A percentile compares a stretch with the other conserved stretches of the same genome.
Conservation (phyloP, 2,329 filamentous ascomycete species). For the Colletotrichum costaricense region DNA sequence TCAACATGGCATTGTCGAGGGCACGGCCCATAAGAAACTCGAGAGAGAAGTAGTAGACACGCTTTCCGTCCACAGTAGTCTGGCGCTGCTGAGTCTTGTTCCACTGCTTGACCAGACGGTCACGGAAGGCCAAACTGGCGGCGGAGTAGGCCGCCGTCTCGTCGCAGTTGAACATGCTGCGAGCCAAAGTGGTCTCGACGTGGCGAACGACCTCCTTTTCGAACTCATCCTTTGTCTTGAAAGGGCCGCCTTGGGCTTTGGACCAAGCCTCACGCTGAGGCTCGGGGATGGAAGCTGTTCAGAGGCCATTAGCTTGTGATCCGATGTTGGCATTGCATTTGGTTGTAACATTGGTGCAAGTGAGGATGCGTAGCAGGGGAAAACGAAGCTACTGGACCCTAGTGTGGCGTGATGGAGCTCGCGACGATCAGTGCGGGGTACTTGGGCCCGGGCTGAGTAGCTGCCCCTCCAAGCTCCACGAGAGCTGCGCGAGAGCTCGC, state of each 20-base stretch:
- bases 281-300: slow-evolving; percentile 82
- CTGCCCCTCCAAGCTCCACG: slow-evolving; percentile 33
- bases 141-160: slow-evolving; percentile 93
- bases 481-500: slow-evolving; percentile 28
- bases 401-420: slow-evolving; percentile 38
- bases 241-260: slow-evolving; percentile 72
- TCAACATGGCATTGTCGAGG: slow-evolving; percentile 98
- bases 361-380: not conserved
- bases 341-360: not conserved
- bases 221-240: slow-evolving; percentile 85
- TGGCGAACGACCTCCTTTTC: slow-evolving; percentile 89
- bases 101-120: slow-evolving; percentile 94
- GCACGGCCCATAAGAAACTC: slow-evolving; percentile 98
- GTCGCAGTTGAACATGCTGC: slow-evolving; percentile 98
- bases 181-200: slow-evolving; percentile 95
- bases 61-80: slow-evolving; percentile 89
- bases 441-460: slow-evolving; percentile 37
- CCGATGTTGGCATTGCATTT: not conserved
- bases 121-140: slow-evolving; percentile 90
- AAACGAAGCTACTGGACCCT: slow-evolving; percentile 19
- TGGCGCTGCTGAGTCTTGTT: slow-evolving; percentile 98
- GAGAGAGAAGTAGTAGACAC: slow-evolving; percentile 95
- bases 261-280: slow-evolving; percentile 85
- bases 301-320: slow-evolving; percentile 16
- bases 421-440: slow-evolving; percentile 40